These are phyloP conservation scores for Ceratopteris richardii DNA, from an alignment of 75 land plant genomes.

Conservation along the genomic window DNA sequence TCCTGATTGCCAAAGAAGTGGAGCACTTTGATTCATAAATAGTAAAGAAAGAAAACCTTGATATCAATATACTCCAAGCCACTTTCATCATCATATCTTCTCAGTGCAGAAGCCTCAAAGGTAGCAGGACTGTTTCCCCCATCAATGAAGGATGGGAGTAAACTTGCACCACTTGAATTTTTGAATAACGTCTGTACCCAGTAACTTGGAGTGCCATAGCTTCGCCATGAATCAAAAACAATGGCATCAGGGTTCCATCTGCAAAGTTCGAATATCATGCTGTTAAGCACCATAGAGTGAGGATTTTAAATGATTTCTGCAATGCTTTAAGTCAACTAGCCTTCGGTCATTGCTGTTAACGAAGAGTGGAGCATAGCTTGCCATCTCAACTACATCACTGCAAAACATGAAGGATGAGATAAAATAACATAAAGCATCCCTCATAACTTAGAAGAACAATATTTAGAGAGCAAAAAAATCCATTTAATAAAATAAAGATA, in stretches of 20 bases:
- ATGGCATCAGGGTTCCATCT: conserved; percentile 97
- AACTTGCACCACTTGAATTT: conserved; percentile 66
- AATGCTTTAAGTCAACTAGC: conserved; percentile 18
- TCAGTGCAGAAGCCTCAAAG: conserved; percentile 52
- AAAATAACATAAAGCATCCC: not conserved
- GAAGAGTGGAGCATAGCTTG: conserved; percentile 96
- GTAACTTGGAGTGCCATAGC: conserved; percentile 91
- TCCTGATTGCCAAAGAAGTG: not conserved
- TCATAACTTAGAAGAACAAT: not conserved
- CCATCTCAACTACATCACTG: conserved; percentile 92
- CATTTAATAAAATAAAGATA: not conserved
- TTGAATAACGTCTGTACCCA: conserved; percentile 72
- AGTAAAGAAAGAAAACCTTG: not conserved
- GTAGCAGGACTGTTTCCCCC: conserved; percentile 16
- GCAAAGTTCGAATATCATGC: conserved; percentile 5
- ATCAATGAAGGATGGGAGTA: conserved; percentile 36
- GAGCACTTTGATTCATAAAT: not conserved
- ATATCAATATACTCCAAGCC: conserved; percentile 9
- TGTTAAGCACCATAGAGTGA: not conserved
- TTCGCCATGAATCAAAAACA: conserved; percentile 79
- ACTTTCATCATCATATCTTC: conserved; percentile 19
- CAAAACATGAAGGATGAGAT: not conserved
- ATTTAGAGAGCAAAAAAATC: no score
- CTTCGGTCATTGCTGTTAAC: conserved; percentile 67
- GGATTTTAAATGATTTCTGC: no score